Base-by-base conservation (phyloP, 345 rosid genomes). In the Trapa incisa region DNA sequence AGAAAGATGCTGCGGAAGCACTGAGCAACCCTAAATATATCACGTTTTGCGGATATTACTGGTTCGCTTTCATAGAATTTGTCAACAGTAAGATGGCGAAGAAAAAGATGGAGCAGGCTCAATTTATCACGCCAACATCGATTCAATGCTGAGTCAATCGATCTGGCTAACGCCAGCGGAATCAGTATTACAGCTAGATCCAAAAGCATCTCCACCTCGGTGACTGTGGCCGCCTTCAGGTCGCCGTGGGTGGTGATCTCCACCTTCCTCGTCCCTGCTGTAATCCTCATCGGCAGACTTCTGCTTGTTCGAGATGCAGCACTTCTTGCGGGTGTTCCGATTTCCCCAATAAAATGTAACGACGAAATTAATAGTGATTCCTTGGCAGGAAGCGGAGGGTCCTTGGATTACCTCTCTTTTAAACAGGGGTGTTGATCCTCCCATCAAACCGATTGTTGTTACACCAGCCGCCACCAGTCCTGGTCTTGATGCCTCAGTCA, bases 221-320 rank as follows among this genome's bases (percentile, higher is more conserved):
- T 22, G 65, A 74, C 67, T 70, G 37, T 47, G 64, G 62, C 53
- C 68, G 65, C 53, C 58, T 22, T 70, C 65, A 43, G 48, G 48
- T 45, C 12, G 48, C 0, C 65, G n/a, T n/a, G n/a, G 74, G 61
- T 73, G 75, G 8, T 65, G 66, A 42, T 79, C 66, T 8, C 72
- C 60, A 3, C 81, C 61, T 0, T 77, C 86, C 9, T 93, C 97
- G 13, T 91, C 93, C 50, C 88, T 97, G 73, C 96, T 94, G 50
- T 70, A 77, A 73, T 94, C 99, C 67, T 91, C 97, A 41, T 89
- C 96, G 63, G 91, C 91, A 11, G 96, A 77, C 78, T 91, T 94
- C 65, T 94, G 76, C 72, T 94, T 91, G 81, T 94, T 97, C 80
- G 85, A 94, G 80, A 94, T 84, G 76, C n/a, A n/a, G n/a, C n/a